Conservation (phyloP, 2,329 filamentous ascomycete genomes). For the Dactylonectria macrodidyma region DNA sequence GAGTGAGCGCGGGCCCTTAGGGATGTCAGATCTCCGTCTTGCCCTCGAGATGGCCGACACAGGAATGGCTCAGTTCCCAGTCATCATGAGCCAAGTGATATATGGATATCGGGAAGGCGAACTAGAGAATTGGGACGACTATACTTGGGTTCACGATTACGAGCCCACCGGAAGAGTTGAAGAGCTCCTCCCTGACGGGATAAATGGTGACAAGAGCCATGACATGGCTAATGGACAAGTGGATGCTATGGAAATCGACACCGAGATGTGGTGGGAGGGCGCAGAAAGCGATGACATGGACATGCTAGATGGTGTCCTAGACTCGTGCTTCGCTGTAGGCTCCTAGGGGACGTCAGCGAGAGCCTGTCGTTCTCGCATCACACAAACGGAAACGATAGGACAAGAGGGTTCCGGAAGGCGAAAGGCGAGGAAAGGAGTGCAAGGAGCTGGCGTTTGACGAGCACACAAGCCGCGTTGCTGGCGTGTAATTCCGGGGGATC, state of each 20-base stretch:
- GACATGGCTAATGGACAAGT: slow-evolving; percentile 64
- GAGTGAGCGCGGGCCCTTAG: slow-evolving; percentile 78
- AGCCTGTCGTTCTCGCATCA: background rate
- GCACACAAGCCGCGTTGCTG: slow-evolving; percentile 30
- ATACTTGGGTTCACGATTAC: slow-evolving; percentile 65
- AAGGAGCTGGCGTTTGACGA: slow-evolving; percentile 47
- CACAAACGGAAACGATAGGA: slow-evolving; percentile 2
- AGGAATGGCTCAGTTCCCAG: slow-evolving; percentile 83
- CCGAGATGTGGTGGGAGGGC: slow-evolving; percentile 75
- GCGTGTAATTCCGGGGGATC: slow-evolving; percentile 31
- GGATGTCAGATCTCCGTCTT: slow-evolving; percentile 83
- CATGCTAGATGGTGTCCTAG: slow-evolving; percentile 69
- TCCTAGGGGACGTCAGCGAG: slow-evolving; percentile 43
- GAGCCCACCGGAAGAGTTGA: slow-evolving; percentile 45
- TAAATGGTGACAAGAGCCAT: slow-evolving; percentile 55
- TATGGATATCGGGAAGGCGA: slow-evolving; percentile 83
- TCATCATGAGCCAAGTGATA: slow-evolving; percentile 79
- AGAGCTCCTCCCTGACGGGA: slow-evolving; percentile 49
- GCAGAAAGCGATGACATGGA: slow-evolving; percentile 66
- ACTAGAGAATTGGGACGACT: slow-evolving; percentile 76
- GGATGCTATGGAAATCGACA: slow-evolving; percentile 74
- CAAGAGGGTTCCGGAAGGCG: slow-evolving; percentile 6
- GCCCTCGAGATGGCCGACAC: slow-evolving; percentile 83
- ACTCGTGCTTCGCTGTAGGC: slow-evolving; percentile 67
- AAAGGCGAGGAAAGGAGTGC: slow-evolving; percentile 36